Evolutionary conservation across 495 filamentous ascomycete genomes (phyloP).

Genomic region (Daldinia grandis): DNA sequence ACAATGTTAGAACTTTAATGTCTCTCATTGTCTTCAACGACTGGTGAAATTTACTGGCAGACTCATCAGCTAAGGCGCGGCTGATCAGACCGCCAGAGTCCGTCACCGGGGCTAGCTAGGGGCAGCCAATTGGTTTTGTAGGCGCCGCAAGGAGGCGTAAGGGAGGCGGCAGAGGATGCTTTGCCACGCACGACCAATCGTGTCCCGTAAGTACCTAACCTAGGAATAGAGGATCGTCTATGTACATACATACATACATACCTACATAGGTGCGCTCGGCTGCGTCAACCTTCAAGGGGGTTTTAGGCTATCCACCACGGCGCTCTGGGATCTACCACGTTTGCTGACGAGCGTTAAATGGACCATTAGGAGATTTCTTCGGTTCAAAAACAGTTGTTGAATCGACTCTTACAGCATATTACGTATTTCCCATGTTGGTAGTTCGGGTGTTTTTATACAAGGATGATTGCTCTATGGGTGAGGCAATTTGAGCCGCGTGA

Average conservation of each 20-base stretch:
- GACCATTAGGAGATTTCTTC: conserved; percentile 25
- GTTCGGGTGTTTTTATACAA: conserved; percentile 20
- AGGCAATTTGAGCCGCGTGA: conserved; percentile 22
- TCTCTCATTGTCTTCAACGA: conserved; percentile 12
- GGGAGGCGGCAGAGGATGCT: conserved; percentile 3
- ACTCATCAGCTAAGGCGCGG: conserved; percentile 28
- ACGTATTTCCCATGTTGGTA: conserved; percentile 11
- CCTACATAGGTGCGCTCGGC: not conserved
- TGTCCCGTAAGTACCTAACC: conserved; percentile 17
- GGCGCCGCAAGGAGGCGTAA: conserved; percentile 24
- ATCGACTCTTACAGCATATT: not conserved
- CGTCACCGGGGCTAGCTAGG: not conserved
- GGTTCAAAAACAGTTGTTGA: not conserved
- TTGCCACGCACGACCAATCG: conserved; percentile 22
- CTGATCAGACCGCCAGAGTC: conserved; percentile 12
- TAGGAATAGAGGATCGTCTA: conserved; percentile 24
- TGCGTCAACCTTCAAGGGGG: not conserved
- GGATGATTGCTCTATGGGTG: not conserved
- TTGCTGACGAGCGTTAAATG: conserved; percentile 23
- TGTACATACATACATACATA: no score
- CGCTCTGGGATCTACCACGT: conserved; percentile 8
- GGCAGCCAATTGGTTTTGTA: conserved; percentile 20
- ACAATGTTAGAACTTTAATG: conserved; percentile 8
- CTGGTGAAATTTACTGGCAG: not conserved
- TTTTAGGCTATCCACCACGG: not conserved